Base-by-base conservation (phyloP, 2,329 filamentous ascomycete genomes). In the Plenodomus biglobosus region DNA sequence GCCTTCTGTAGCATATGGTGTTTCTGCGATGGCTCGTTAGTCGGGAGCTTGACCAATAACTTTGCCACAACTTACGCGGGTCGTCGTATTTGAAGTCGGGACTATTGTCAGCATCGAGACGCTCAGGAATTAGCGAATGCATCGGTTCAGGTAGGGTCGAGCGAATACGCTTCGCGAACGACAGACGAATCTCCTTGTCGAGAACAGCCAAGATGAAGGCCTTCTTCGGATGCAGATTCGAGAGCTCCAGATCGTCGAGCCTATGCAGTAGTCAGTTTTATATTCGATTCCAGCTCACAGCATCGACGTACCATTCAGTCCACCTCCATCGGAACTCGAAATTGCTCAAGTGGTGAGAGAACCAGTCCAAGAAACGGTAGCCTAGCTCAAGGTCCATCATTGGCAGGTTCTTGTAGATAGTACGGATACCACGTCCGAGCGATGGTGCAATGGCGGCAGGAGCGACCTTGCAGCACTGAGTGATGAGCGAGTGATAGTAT, bases 321-420 rank as follows among this genome's bases (percentile, higher is more conserved):
- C 94, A 99, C 74, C 97, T 97, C 94, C 94, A 99, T 8, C 94
- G 94, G 70, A 97, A 99, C 44, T 95, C 94, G 69, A 99, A 99
- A 76, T 99, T 99, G 75, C 92, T 96, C 58, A 99, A 76, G 76
- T 99, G 94, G 71, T 99, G 94, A 16, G 92, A 84, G 68, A 99
- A 99, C 94, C 94, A 99, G 70, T 97, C 92, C 68, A 96, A 79
- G 74, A 97, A 97, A 20, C 94, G 84, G 64, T 92, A 87, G 46
- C 79, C 82, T 37, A 99, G 77, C 73, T 97, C 92, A 40, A 96
- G 78, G 66, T 99, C 94, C 78, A 97, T 85, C 2, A 81, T 82
- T 50, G 90, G 85, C 8, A 89, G 78, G 68, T 87, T 91, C 54
- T 88, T 84, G 76, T 96, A 99, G 53, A 96, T 78, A 65, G 87